These are phyloP conservation scores for Emergomyces africanus DNA, from an alignment of 2,329 filamentous ascomycete species.

Conservation along the genomic window DNA sequence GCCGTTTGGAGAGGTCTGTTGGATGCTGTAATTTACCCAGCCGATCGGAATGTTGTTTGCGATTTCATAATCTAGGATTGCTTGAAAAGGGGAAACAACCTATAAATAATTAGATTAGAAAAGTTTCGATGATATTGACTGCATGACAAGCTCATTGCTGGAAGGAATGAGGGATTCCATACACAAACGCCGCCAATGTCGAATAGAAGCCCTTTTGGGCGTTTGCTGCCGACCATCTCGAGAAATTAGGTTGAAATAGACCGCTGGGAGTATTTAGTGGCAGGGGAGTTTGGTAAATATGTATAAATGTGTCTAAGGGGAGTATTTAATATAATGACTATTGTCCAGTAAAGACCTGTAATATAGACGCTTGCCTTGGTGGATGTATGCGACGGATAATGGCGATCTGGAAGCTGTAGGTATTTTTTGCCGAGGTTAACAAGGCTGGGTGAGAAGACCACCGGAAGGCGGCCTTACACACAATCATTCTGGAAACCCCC, in stretches of 20 bases:
- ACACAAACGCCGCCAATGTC: conserved; percentile 97
- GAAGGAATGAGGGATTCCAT: conserved; percentile 34
- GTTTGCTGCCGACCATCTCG: conserved; percentile 31
- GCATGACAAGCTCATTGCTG: neutral
- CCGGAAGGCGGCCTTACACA: neutral
- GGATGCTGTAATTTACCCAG: conserved; percentile 87
- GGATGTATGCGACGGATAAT: neutral
- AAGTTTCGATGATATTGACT: neutral
- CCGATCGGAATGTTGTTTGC: conserved; percentile 64
- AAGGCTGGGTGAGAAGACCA: neutral
- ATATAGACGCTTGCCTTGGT: neutral
- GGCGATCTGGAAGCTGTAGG: neutral
- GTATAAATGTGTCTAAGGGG: neutral
- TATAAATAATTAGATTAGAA: conserved; percentile 24
- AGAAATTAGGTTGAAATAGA: neutral
- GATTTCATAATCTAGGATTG: conserved; percentile 82
- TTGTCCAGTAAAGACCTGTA: neutral
- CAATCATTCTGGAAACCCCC: neutral
- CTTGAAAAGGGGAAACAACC: conserved; percentile 85
- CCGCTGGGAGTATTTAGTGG: neutral
- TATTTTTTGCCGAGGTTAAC: neutral
- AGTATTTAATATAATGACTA: neutral
- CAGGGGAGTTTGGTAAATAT: neutral
- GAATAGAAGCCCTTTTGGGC: conserved; percentile 68
- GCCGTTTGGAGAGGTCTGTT: conserved; percentile 60